Base-by-base conservation (phyloP, 805 yeast genomes). In the Candida palmyrensis region DNA sequence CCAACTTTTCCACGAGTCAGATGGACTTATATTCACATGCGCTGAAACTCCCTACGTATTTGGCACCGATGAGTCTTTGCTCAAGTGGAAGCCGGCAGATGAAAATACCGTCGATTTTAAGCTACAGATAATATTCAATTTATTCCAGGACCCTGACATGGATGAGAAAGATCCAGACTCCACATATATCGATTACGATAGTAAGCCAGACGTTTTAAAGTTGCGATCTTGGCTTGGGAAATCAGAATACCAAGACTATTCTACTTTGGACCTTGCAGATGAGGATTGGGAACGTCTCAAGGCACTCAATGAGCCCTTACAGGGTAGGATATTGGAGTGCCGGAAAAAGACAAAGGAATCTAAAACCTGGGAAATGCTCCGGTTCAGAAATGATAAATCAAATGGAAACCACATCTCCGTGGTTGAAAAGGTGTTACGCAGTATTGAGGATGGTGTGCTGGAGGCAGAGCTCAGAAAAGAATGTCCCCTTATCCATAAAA, bases 61-160 rank as follows among this genome's bases (percentile, higher is more conserved):
- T 41, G 97, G 97, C 10, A 90, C 97, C 1, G 97, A 92, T 55
- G 71, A 77, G 1, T 76, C 87, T 5, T 65, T 92, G 31, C 62
- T 92, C 35, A 92, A 94, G 59, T 92, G 99, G 99, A 92, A 92
- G 51, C 97, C 98, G 2, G 86, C 95, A 9, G 85, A 85, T 41
- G 98, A 90, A 56, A 94, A 92, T 48, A 82, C 97, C 0, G 76
- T 94, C 27, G 99, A 92, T 58, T 92, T 86, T 59, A 79, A 79
- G 51, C 57, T 92, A 39, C 68, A 69, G 21, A 56, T 87, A 38
- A 70, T 71, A 22, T 84, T 85, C 47, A 75, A 78, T 12, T 45
- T 57, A 6, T 77, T 45, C 45, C 71, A 71, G 29, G 90, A 83
- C 51, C 73, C 73, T 5, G 84, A 79, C 35, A 61, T 81, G 47